These are phyloP conservation scores for Cadophora sp. DNA, from an alignment of 2,329 filamentous ascomycete species.

Conservation along the genomic window DNA sequence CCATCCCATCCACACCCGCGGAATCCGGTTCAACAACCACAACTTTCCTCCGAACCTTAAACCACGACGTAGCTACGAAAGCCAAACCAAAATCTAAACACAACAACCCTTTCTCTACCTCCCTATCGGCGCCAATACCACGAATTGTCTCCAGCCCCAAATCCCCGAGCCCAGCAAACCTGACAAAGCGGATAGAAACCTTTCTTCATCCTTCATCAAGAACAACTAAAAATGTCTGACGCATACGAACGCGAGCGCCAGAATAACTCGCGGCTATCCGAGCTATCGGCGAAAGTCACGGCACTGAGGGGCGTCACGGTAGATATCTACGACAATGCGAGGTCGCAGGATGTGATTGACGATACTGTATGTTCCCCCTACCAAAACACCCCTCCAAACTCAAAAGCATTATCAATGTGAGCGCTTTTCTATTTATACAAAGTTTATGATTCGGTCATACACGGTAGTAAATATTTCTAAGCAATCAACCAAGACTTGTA, in stretches of 20 bases:
- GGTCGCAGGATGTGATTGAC: slow-evolving; percentile 87
- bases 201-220: not conserved
- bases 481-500: too few species aligned
- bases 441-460: too few species aligned
- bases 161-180: too few species aligned
- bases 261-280: slow-evolving; percentile 93
- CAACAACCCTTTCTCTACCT: too few species aligned
- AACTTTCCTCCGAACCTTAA: slow-evolving; percentile 10
- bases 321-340: slow-evolving; percentile 97
- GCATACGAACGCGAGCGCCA: slow-evolving; percentile 84
- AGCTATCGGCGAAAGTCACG: slow-evolving; percentile 89
- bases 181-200: not conserved
- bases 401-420: too few species aligned
- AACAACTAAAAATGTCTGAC: slow-evolving; percentile 66
- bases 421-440: too few species aligned
- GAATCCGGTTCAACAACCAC: slow-evolving; percentile 20
- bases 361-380: slow-evolving; percentile 70
- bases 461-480: too few species aligned
- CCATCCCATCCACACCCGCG: slow-evolving; percentile 12
- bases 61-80: too few species aligned
- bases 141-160: too few species aligned
- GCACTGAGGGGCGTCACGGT: slow-evolving; percentile 92
- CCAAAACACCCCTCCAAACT: too few species aligned
- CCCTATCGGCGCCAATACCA: too few species aligned
- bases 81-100: too few species aligned